phyloP scores from a whole-genome alignment of 1,139 yeast genomes.

The Kodamaea fungicola region DNA sequence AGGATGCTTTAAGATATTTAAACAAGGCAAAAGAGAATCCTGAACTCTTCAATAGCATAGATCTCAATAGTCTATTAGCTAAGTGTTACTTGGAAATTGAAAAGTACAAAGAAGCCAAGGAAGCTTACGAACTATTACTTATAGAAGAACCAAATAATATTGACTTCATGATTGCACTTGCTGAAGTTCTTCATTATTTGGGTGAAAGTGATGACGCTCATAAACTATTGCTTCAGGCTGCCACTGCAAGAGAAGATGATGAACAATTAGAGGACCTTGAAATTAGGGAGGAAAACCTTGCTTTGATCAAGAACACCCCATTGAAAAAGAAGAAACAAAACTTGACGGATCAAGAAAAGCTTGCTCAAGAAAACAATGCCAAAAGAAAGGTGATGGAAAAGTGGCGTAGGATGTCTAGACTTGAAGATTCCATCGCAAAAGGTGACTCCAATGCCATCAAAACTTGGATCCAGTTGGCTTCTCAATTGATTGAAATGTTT shows the following conservation, averaged over 20 bases:
- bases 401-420: constrained; percentile 57
- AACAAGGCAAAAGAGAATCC: constrained; percentile 50
- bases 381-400: constrained; percentile 61
- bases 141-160: constrained; percentile 59
- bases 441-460: constrained; percentile 57
- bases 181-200: constrained; percentile 75
- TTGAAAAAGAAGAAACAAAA: constrained; percentile 17
- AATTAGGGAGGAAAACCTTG: constrained; percentile 9
- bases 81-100: constrained; percentile 75
- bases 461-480: constrained; percentile 83
- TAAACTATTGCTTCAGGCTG: constrained; percentile 52
- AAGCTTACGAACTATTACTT: constrained; percentile 57
- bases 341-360: constrained; percentile 54
- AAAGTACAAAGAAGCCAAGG: constrained; percentile 65
- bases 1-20: constrained; percentile 69
- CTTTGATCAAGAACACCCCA: constrained; percentile 23
- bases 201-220: constrained; percentile 65
- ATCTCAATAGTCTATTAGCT: constrained; percentile 63
- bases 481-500: constrained; percentile 79
- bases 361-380: constrained; percentile 57
- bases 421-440: constrained; percentile 53
- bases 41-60: constrained; percentile 42
- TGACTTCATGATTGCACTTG: constrained; percentile 73
- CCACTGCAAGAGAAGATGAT: constrained; percentile 15
- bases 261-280: constrained; percentile 10